These are phyloP conservation scores for Canariomyces notabilis DNA, from an alignment of 2,329 filamentous ascomycete species.

Conservation along the genomic window DNA sequence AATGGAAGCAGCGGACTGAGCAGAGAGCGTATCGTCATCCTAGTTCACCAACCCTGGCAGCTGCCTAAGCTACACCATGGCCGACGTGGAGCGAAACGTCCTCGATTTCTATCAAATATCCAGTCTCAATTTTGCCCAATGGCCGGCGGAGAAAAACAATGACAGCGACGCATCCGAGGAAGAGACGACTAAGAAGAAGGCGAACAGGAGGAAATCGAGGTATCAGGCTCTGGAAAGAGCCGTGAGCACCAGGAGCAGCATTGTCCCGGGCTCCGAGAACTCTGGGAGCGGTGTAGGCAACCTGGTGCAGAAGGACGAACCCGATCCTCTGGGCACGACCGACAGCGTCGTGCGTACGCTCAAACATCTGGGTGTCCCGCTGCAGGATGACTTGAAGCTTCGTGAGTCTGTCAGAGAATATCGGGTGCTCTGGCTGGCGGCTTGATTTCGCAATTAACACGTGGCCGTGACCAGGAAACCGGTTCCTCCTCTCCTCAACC, in stretches of 20 bases:
- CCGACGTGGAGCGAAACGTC: slow-evolving; percentile 70
- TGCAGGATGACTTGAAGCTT: slow-evolving; percentile 77
- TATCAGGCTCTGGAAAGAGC: slow-evolving; percentile 80
- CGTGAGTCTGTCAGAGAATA: slow-evolving; percentile 56
- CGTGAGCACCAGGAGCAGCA: slow-evolving; percentile 62
- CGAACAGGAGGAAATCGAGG: slow-evolving; percentile 64
- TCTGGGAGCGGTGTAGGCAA: slow-evolving; percentile 63
- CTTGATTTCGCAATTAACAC: slow-evolving; percentile 8
- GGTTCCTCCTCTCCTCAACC: slow-evolving; percentile 91
- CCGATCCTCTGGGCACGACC: slow-evolving; percentile 82
- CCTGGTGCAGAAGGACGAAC: slow-evolving; percentile 83
- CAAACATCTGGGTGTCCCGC: slow-evolving; percentile 67
- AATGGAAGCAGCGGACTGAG: too few species aligned
- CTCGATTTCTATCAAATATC: slow-evolving; percentile 87
- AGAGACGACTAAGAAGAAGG: slow-evolving; percentile 44
- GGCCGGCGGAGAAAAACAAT: slow-evolving; percentile 79
- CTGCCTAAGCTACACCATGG: slow-evolving; percentile 38
- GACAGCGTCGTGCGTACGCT: slow-evolving; percentile 82
- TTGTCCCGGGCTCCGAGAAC: slow-evolving; percentile 62
- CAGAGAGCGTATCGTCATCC: background rate
- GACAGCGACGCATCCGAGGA: slow-evolving; percentile 63
- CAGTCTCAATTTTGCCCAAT: slow-evolving; percentile 72
- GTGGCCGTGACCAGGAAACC: slow-evolving; percentile 57
- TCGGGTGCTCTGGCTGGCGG: background rate
- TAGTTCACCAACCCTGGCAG: background rate